A percentile compares a stretch with the other conserved stretches of the same genome.
Evolutionary conservation across 2,329 filamentous ascomycete species (phyloP).

Genomic region (Xylariales sp.): DNA sequence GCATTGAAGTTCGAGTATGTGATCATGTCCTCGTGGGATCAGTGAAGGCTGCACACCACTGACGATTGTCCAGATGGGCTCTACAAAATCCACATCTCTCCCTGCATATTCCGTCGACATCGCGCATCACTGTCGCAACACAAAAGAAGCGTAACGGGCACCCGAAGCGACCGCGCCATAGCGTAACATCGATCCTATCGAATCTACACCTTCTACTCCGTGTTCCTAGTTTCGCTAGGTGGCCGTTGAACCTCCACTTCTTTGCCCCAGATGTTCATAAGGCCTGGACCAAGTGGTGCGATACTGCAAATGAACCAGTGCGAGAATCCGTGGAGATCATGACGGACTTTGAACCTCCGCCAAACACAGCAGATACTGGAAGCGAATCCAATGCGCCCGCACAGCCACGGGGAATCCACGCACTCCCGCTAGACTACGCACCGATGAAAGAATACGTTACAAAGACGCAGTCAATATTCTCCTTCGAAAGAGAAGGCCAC

Average conservation of each 20-base stretch:
- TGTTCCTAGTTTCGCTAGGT: slow-evolving; percentile 72
- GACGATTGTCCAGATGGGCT: slow-evolving; percentile 88
- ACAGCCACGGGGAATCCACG: slow-evolving; percentile 41
- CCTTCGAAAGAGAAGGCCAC: slow-evolving; percentile 50
- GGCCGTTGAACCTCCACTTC: slow-evolving; percentile 80
- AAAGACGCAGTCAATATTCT: slow-evolving; percentile 50
- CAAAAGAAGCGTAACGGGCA: slow-evolving; percentile 48
- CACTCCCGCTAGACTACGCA: slow-evolving; percentile 50
- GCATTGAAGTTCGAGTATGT: slow-evolving; percentile 92
- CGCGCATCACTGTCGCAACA: slow-evolving; percentile 52
- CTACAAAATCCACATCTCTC: slow-evolving; percentile 82
- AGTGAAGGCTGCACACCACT: too few species aligned
- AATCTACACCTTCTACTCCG: slow-evolving; percentile 78
- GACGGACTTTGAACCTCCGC: slow-evolving; percentile 47
- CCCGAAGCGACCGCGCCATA: slow-evolving; percentile 53
- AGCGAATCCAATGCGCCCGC: slow-evolving; percentile 7
- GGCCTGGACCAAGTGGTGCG: slow-evolving; percentile 61
- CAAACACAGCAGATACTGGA: slow-evolving; percentile 3
- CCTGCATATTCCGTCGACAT: slow-evolving; percentile 65
- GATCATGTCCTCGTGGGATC: neutral
- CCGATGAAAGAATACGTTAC: slow-evolving; percentile 48
- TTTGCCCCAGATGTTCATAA: slow-evolving; percentile 65
- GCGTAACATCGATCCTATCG: slow-evolving; percentile 64
- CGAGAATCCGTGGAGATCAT: slow-evolving; percentile 46
- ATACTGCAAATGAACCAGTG: slow-evolving; percentile 42